Evolutionary conservation across 768 basidiomycete genomes (phyloP).

Genomic region (Leccinum fibrillosum): DNA sequence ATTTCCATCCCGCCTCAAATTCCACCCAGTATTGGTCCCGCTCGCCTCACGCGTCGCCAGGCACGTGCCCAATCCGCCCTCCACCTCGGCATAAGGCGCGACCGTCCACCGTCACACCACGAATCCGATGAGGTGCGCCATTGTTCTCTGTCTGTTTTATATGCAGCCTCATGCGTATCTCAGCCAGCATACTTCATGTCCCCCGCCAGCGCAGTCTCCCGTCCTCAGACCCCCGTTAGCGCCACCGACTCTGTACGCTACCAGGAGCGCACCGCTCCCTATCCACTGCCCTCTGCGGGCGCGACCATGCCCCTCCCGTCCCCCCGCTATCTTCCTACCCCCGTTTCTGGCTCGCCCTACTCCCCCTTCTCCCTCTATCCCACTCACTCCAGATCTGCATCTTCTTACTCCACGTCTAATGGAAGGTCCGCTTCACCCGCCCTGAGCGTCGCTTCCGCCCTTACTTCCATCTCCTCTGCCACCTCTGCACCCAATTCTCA

Average conservation of each 20-base stretch:
- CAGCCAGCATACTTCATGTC: constrained; percentile 36
- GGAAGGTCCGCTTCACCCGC: constrained; percentile 62
- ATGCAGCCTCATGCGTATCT: constrained; percentile 11
- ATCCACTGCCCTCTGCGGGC: constrained; percentile 15
- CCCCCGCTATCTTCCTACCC: constrained; percentile 44
- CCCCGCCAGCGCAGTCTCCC: constrained; percentile 33
- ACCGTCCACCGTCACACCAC: constrained; percentile 24
- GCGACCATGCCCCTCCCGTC: constrained; percentile 33
- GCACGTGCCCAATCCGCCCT: constrained; percentile 34
- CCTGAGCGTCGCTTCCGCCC: constrained; percentile 51
- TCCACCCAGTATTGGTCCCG: constrained; percentile 51
- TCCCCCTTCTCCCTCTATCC: constrained; percentile 43
- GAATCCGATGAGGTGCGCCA: constrained; percentile 28
- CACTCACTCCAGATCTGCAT: constrained; percentile 46
- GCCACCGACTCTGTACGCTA: constrained; percentile 32
- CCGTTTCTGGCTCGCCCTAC: constrained; percentile 44
- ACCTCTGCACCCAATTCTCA: constrained; percentile 32
- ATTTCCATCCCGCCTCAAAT: constrained; percentile 38
- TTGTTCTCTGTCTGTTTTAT: not conserved
- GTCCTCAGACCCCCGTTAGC: constrained; percentile 38
- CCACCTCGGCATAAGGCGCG: constrained; percentile 33
- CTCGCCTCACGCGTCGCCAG: constrained; percentile 47
- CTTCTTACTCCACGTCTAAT: constrained; percentile 42
- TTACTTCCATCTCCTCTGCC: constrained; percentile 50
- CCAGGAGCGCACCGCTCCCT: constrained; percentile 35